These are phyloP conservation scores for Suillus placidus DNA, from an alignment of 768 basidiomycete genomes.

Conservation along the genomic window DNA sequence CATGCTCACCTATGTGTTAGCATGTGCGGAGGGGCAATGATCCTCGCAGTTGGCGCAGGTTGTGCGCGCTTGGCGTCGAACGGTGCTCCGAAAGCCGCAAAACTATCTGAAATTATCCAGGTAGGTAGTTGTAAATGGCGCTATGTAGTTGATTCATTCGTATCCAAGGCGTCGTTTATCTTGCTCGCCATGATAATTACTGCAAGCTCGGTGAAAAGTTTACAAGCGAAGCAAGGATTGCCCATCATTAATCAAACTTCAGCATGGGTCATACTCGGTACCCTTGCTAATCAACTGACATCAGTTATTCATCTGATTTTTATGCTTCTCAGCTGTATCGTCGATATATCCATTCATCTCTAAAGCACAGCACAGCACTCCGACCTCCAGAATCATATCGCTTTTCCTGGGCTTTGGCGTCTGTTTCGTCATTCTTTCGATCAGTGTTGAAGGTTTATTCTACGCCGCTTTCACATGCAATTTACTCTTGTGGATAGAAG, in stretches of 20 bases:
- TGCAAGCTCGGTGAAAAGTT: slow-evolving; percentile 54
- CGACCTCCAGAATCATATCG: slow-evolving; percentile 54
- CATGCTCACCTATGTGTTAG: slow-evolving; percentile 34
- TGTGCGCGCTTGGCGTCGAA: slow-evolving; percentile 16
- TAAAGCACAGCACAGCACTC: slow-evolving; percentile 36
- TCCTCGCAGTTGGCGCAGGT: slow-evolving; percentile 41
- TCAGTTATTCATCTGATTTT: neutral
- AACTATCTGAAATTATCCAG: slow-evolving; percentile 22
- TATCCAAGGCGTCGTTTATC: slow-evolving; percentile 47
- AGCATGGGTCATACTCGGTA: slow-evolving; percentile 72
- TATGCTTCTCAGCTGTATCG: slow-evolving; percentile 43
- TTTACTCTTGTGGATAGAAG: slow-evolving; percentile 66
- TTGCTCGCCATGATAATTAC: slow-evolving; percentile 54
- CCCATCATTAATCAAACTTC: slow-evolving; percentile 58
- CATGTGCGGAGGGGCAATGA: slow-evolving; percentile 48
- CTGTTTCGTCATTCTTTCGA: slow-evolving; percentile 78
- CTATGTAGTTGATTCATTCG: neutral
- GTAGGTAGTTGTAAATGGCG: slow-evolving; percentile 16
- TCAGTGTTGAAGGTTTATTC: slow-evolving; percentile 82
- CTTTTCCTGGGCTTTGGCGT: slow-evolving; percentile 75
- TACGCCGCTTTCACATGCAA: slow-evolving; percentile 69
- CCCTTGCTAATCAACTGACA: slow-evolving; percentile 20
- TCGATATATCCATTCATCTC: slow-evolving; percentile 54
- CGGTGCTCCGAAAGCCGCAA: slow-evolving; percentile 2
- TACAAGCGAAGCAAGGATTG: slow-evolving; percentile 69